A percentile compares a stretch with the other conserved stretches of the same genome.
Evolutionary conservation across 2,329 filamentous ascomycete genomes (phyloP).

Genomic region (Fusarium caatingaense): DNA sequence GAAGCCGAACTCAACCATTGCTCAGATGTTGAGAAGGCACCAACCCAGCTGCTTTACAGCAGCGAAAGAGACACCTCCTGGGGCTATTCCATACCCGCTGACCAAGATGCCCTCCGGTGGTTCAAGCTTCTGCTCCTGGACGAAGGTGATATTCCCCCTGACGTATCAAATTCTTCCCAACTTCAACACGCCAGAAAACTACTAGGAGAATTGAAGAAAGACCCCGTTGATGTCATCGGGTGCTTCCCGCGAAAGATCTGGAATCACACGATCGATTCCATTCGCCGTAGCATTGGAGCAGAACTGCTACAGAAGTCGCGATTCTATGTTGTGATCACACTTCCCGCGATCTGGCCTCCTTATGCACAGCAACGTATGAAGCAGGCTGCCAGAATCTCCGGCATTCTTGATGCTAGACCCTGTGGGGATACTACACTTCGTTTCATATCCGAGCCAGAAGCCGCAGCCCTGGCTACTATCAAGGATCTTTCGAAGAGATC

Average conservation of each 20-base stretch:
- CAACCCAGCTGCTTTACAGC: slow-evolving; percentile 45
- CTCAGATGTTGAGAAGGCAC: slow-evolving; percentile 49
- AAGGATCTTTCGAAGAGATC: slow-evolving; percentile 43
- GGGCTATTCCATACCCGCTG: slow-evolving; percentile 48
- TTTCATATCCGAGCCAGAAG: slow-evolving; percentile 59
- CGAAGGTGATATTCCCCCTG: slow-evolving; percentile 41
- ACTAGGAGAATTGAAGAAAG: slow-evolving; percentile 18
- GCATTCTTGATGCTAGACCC: slow-evolving; percentile 47
- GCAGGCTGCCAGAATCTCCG: slow-evolving; percentile 49
- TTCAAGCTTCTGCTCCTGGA: slow-evolving; percentile 57
- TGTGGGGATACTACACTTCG: slow-evolving; percentile 48
- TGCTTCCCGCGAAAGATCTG: slow-evolving; percentile 51
- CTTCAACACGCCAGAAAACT: slow-evolving; percentile 22
- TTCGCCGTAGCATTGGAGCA: slow-evolving; percentile 37
- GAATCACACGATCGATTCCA: slow-evolving; percentile 44
- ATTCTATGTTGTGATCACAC: slow-evolving; percentile 55
- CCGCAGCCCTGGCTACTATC: slow-evolving; percentile 55
- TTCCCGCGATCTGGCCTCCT: slow-evolving; percentile 59
- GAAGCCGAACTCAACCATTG: slow-evolving; percentile 34
- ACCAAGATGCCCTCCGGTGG: slow-evolving; percentile 50
- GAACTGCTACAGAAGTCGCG: slow-evolving; percentile 28
- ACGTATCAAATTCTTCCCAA: slow-evolving; percentile 40
- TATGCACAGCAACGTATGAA: slow-evolving; percentile 54
- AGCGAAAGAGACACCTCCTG: slow-evolving; percentile 26
- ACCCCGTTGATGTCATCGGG: slow-evolving; percentile 46